Conservation (phyloP, 495 filamentous ascomycete species). For the Penicillium lagena region DNA sequence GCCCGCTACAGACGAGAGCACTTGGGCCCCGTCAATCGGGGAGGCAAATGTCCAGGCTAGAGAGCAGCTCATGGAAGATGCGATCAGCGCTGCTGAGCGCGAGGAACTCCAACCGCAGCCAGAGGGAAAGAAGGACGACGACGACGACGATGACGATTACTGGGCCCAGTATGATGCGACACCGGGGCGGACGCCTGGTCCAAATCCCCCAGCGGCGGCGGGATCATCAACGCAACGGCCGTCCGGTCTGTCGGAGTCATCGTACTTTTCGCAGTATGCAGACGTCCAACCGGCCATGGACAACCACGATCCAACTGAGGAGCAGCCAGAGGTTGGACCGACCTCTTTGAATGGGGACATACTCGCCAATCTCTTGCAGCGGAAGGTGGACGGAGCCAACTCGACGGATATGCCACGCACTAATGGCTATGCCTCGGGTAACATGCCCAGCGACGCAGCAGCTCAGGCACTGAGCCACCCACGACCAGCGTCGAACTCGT, state of each 20-base stretch:
- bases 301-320: constrained; percentile 72
- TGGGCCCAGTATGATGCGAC: constrained; percentile 93
- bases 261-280: constrained; percentile 81
- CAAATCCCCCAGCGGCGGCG: constrained; percentile 54
- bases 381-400: constrained; percentile 18
- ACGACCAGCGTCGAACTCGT: constrained; percentile 44
- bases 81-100: constrained; percentile 19
- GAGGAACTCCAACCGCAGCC: constrained; percentile 14
- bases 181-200: constrained; percentile 66
- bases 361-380: constrained; percentile 30
- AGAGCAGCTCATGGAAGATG: constrained; percentile 33
- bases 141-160: constrained; percentile 86
- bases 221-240: constrained; percentile 7
- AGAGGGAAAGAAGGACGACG: constrained; percentile 45
- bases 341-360: constrained; percentile 50
- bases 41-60: constrained; percentile 44
- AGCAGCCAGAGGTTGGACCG: constrained; percentile 37
- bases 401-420: constrained; percentile 9
- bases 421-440: constrained; percentile 16
- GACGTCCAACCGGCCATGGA: constrained; percentile 90
- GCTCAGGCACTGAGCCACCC: constrained; percentile 33
- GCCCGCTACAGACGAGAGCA: constrained; percentile 24
- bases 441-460: constrained; percentile 12
- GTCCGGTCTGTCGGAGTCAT: constrained; percentile 24
- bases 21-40: constrained; percentile 45